Conservation (phyloP, 2,329 filamentous ascomycete genomes). For the Bipolaris gigantea region DNA sequence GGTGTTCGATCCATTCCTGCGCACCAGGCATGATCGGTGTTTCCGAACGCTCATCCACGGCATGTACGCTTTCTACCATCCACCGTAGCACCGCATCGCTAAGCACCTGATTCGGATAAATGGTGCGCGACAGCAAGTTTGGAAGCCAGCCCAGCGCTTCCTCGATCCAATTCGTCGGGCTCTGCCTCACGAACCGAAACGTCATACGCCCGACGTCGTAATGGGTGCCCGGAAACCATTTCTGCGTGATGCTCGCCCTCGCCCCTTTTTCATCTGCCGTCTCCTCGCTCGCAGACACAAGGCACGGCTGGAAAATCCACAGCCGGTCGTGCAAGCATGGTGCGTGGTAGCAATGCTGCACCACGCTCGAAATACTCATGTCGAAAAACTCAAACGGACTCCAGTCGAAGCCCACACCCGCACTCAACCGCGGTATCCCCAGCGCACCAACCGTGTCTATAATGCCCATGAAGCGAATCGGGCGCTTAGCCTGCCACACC, state of each 20-base stretch:
- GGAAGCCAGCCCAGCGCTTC: constrained; percentile 31
- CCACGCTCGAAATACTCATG: constrained; percentile 34
- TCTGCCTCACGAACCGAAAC: constrained; percentile 39
- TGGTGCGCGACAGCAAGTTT: constrained; percentile 28
- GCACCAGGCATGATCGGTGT: constrained; percentile 26
- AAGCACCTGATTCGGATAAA: constrained; percentile 41
- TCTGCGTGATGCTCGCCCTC: constrained; percentile 27
- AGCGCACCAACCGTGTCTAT: constrained; percentile 43
- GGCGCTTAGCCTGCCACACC: constrained; percentile 37
- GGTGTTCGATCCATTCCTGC: constrained; percentile 13
- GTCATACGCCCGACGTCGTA: constrained; percentile 43
- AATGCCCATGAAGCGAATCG: constrained; percentile 39
- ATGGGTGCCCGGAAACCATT: constrained; percentile 45
- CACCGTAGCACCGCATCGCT: constrained; percentile 37
- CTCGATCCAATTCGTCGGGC: constrained; percentile 34
- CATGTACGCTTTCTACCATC: constrained; percentile 33
- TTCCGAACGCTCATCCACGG: constrained; percentile 6
- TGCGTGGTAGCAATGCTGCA: constrained; percentile 41
- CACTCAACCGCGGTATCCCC: constrained; percentile 39
- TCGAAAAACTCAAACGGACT: constrained; percentile 44
- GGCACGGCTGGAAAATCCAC: constrained; percentile 38
- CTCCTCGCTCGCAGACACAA: constrained; percentile 1
- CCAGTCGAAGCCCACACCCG: constrained; percentile 42
- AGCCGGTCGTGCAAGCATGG: constrained; percentile 40
- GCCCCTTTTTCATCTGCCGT: constrained; percentile 4